These are phyloP conservation scores for Calcarisporium arbuscula DNA, from an alignment of 2,329 filamentous ascomycete genomes.

Conservation along the genomic window DNA sequence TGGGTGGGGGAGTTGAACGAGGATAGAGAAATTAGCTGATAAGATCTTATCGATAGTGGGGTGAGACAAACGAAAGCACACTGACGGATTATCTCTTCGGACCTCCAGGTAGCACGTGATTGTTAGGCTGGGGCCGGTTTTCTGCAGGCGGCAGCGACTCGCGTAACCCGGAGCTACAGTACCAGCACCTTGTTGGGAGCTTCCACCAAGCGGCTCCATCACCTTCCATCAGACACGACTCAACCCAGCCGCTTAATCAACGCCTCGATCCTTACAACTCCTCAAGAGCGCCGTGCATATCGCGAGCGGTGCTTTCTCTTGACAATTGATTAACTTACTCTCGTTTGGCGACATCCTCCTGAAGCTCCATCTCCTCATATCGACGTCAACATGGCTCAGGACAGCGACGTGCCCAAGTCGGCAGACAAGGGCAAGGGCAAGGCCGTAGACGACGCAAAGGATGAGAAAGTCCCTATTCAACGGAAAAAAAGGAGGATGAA, in stretches of 20 bases:
- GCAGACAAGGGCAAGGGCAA: slow-evolving; percentile 97
- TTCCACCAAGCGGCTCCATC: slow-evolving; percentile 32
- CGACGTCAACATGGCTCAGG: slow-evolving; percentile 74
- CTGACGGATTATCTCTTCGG: slow-evolving; percentile 11
- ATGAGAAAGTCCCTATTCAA: slow-evolving; percentile 64
- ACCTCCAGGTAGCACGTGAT: slow-evolving; percentile 22
- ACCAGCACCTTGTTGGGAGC: slow-evolving; percentile 19
- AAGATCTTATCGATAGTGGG: slow-evolving; percentile 26
- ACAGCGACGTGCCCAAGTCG: slow-evolving; percentile 77
- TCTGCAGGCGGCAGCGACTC: slow-evolving; percentile 37
- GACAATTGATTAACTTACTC: slow-evolving; percentile 5
- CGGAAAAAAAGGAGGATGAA: slow-evolving; percentile 73
- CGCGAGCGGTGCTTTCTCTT: slow-evolving; percentile 7
- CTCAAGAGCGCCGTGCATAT: background rate
- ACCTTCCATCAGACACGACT: slow-evolving; percentile 26
- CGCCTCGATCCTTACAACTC: background rate
- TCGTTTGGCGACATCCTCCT: slow-evolving; percentile 7
- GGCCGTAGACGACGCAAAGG: slow-evolving; percentile 64
- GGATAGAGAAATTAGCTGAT: slow-evolving; percentile 20
- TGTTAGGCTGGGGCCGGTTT: slow-evolving; percentile 16
- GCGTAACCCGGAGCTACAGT: slow-evolving; percentile 36
- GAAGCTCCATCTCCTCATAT: slow-evolving; percentile 19
- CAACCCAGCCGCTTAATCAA: slow-evolving; percentile 14
- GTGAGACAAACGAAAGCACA: background rate
- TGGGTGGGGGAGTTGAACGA: slow-evolving; percentile 20